Conservation (phyloP, 2,329 filamentous ascomycete genomes). For the Cercospora sojina region DNA sequence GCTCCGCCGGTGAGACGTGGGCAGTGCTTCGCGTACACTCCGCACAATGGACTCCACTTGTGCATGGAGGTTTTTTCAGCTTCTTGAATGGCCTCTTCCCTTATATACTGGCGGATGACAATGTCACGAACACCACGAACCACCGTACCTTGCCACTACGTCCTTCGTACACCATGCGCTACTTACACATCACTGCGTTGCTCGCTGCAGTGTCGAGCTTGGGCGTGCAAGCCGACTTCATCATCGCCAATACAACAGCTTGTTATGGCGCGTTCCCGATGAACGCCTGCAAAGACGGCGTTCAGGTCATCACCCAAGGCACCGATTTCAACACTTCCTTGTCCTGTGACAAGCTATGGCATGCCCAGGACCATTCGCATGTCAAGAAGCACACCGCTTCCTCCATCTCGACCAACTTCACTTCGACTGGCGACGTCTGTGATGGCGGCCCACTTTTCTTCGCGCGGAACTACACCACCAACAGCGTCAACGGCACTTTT, state of each 20-base stretch:
- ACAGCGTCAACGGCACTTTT: constrained; percentile 18
- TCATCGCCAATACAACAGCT: constrained; percentile 21
- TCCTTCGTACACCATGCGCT: not conserved
- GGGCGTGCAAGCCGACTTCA: constrained; percentile 10
- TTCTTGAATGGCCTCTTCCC: not conserved
- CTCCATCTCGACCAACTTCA: constrained; percentile 8
- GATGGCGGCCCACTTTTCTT: constrained; percentile 15
- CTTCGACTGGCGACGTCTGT: constrained; percentile 17
- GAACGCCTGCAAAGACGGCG: constrained; percentile 10
- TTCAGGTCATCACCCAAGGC: constrained; percentile 18
- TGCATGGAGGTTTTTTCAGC: not conserved
- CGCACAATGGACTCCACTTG: not conserved
- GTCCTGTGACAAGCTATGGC: constrained; percentile 15
- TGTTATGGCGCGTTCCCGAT: constrained; percentile 22
- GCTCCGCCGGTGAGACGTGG: not conserved
- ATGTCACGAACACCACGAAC: not conserved
- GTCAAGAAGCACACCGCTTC: constrained; percentile 14
- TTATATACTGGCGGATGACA: not conserved
- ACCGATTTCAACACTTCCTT: constrained; percentile 15
- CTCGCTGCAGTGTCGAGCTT: not conserved
- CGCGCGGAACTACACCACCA: constrained; percentile 9
- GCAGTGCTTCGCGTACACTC: not conserved
- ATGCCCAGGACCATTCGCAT: constrained; percentile 7
- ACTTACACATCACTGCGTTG: not conserved
- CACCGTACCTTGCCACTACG: not conserved